phyloP scores from a whole-genome alignment of 176 grass and related monocot species.

The Panicum miliaceum region DNA sequence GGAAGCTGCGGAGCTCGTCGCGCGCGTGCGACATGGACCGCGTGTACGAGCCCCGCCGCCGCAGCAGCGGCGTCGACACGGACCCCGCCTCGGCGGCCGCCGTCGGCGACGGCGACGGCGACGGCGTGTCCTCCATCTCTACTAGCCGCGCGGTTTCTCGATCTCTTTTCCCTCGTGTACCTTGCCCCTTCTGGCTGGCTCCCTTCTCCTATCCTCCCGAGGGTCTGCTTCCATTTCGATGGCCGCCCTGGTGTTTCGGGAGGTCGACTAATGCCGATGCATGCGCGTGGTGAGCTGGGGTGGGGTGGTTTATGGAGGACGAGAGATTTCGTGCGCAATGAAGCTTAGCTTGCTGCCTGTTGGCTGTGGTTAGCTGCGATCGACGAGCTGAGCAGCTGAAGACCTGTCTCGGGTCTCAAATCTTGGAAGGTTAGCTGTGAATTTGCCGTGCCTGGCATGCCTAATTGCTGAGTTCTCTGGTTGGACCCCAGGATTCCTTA shows the following conservation, averaged over 20 bases:
- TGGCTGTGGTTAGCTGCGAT: conserved; percentile 8
- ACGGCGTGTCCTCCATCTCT: conserved; percentile 26
- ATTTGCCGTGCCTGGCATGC: background rate
- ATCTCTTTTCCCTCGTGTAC: background rate
- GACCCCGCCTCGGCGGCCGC: background rate
- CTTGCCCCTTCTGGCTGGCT: background rate
- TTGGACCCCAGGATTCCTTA: background rate
- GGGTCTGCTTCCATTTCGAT: conserved; percentile 3
- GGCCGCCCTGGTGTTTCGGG: conserved; percentile 50
- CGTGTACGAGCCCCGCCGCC: conserved; percentile 45
- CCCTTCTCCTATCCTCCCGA: background rate
- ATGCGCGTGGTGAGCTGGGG: background rate
- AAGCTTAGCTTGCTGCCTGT: conserved; percentile 25
- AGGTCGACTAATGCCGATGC: background rate
- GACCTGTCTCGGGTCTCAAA: background rate
- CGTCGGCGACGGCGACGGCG: conserved; percentile 5
- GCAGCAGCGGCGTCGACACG: conserved; percentile 46
- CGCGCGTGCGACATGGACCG: conserved; percentile 58
- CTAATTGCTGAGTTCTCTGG: background rate
- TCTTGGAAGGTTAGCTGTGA: conserved; percentile 24
- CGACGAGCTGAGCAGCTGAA: background rate
- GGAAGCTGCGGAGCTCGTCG: conserved; percentile 78
- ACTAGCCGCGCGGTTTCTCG: background rate
- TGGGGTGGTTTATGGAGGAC: background rate
- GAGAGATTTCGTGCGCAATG: conserved; percentile 16